A percentile compares a stretch with the other conserved stretches of the same genome.
These are phyloP conservation scores for Lophium mytilinum DNA, from an alignment of 495 filamentous ascomycete genomes.

Conservation along the genomic window DNA sequence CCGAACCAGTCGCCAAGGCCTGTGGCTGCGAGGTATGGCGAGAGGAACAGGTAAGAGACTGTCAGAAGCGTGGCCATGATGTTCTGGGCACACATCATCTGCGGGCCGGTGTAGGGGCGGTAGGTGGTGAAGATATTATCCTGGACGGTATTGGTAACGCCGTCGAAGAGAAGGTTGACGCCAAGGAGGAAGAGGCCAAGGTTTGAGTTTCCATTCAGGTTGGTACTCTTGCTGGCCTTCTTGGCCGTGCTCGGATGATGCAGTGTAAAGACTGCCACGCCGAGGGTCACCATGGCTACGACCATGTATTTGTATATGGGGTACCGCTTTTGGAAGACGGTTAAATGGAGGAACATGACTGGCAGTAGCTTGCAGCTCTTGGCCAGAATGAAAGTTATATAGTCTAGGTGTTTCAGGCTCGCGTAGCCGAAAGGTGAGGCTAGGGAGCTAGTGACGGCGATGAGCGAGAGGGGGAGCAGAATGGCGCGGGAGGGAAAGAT, in stretches of 20 bases:
- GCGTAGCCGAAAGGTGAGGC: conserved; percentile 94
- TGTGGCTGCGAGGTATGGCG: conserved; percentile 65
- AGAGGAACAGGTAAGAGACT: conserved; percentile 61
- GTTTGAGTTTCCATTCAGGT: conserved; percentile 32
- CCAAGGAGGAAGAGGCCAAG: conserved; percentile 80
- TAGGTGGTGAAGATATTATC: conserved; percentile 84
- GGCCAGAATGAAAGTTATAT: conserved; percentile 96
- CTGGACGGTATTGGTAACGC: conserved; percentile 91
- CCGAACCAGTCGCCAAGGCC: conserved; percentile 57
- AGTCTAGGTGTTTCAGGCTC: conserved; percentile 88
- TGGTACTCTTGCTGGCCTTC: conserved; percentile 48
- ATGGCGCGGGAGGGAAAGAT: conserved; percentile 72
- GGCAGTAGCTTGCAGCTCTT: conserved; percentile 97
- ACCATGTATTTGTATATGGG: conserved; percentile 96
- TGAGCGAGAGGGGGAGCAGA: conserved; percentile 69
- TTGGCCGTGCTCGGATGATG: conserved; percentile 66
- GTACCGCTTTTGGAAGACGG: conserved; percentile 81
- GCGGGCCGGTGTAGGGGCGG: conserved; percentile 73
- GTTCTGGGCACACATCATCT: conserved; percentile 99
- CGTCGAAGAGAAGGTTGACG: conserved; percentile 93
- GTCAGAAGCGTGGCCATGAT: conserved; percentile 71
- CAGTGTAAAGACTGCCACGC: conserved; percentile 91
- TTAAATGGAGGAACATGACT: conserved; percentile 93
- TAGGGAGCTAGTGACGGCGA: conserved; percentile 79
- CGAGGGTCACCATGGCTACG: conserved; percentile 78